These are phyloP conservation scores for Alternaria solani DNA, from an alignment of 2,329 filamentous ascomycete species.

Conservation along the genomic window DNA sequence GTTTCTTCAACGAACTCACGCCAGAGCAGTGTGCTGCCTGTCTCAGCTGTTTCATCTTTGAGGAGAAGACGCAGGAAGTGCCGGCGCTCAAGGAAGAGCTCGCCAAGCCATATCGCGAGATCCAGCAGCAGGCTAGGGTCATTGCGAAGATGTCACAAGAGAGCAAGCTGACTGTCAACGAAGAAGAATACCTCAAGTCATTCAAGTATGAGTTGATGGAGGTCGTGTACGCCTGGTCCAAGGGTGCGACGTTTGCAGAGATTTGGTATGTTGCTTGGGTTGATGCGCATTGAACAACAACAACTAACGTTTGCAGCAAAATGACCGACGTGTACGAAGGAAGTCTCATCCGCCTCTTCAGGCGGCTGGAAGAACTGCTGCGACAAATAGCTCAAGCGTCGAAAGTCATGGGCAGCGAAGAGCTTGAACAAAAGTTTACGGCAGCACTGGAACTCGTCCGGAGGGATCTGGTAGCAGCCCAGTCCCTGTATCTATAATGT, in stretches of 20 bases:
- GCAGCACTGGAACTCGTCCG: conserved; percentile 83
- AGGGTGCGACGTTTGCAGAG: conserved; percentile 87
- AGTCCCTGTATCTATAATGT: conserved; percentile 80
- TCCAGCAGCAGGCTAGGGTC: conserved; percentile 84
- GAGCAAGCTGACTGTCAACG: conserved; percentile 91
- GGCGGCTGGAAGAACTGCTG: conserved; percentile 90
- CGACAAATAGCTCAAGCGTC: conserved; percentile 94
- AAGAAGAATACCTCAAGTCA: conserved; percentile 88
- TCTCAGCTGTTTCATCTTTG: conserved; percentile 94
- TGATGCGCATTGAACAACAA: conserved; percentile 5
- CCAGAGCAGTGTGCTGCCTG: conserved; percentile 88
- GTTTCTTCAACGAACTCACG: conserved; percentile 95
- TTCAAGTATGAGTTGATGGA: conserved; percentile 98
- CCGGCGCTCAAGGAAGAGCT: conserved; percentile 80
- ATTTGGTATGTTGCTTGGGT: conserved; percentile 77
- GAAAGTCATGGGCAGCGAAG: conserved; percentile 98
- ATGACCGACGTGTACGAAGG: conserved; percentile 99
- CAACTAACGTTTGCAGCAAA: conserved; percentile 69
- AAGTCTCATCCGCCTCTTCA: conserved; percentile 93
- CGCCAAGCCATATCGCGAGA: conserved; percentile 82
- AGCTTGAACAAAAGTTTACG: conserved; percentile 92
- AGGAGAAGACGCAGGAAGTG: conserved; percentile 87
- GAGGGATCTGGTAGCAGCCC: conserved; percentile 92
- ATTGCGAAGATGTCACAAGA: conserved; percentile 95
- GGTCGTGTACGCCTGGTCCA: conserved; percentile 90